Evolutionary conservation across 805 yeast species (phyloP), one percentile per base, ranked within the genome.

Genomic region (Blastobotrys chiropterorum): DNA sequence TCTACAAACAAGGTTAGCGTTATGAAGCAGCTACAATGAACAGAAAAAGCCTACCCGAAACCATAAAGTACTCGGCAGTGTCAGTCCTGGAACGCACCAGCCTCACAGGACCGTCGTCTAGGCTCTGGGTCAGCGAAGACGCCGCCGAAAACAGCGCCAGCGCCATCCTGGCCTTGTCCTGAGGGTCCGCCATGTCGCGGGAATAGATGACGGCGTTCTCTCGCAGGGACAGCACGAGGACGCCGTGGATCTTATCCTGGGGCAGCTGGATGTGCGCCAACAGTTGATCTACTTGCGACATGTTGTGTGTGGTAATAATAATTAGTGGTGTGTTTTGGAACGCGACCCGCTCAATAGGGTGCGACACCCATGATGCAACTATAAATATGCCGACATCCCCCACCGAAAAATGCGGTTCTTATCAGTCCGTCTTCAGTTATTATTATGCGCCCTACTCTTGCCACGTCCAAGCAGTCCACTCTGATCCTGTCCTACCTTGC

Each of bases 51-150:
- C 26, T 34, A 48, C 51, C 46, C n/a, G 41, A 22, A 17, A 48
- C 22, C n/a, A 48, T 41, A 42, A 48, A 48, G 38, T 48, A 43
- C 34, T 48, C 51, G 16, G n/a, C 19, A 13, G 26, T 6, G 2
- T 48, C 51, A 1, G 51, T 48, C 15, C 51, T 22, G 11, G 43
- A 15, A 14, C 51, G 30, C 3, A 48, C 38, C 46, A 48, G 15
- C 38, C 40, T 48, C 17, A 48, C 45, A 3, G 43, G 31, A 19
- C 17, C 34, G 30, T 31, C 51, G n/a, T 30, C 31, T 3, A 17
- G 13, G 4, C 34, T 14, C 46, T 42, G 46, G 22, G 13, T 34
- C 19, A 40, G 38, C 49, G 46, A 22, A 19, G 38, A 30, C 21
- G 43, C 31, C 38, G 50, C 50, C 16, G 38, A 11, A 34, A 38